Evolutionary conservation across 139 green algal genomes (phyloP).

Genomic region (Limnomonas spitsbergensis): DNA sequence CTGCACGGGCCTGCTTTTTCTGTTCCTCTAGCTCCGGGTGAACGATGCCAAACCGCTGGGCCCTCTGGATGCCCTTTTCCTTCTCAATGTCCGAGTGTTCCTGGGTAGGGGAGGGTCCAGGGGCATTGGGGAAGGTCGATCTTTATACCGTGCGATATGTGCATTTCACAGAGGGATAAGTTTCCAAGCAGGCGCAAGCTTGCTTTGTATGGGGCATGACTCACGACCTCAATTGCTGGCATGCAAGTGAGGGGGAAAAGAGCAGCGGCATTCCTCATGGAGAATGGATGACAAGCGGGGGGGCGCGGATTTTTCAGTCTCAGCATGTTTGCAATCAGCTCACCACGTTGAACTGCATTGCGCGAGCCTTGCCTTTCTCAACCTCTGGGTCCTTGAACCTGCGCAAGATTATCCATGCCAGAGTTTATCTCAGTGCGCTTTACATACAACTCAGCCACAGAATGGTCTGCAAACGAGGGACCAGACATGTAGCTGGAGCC

Average conservation of each 20-base stretch:
- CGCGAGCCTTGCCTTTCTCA: slow-evolving; percentile 29
- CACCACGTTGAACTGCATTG: slow-evolving; percentile 30
- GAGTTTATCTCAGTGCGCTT: no score
- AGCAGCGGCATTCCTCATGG: neutral
- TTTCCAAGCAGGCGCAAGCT: neutral
- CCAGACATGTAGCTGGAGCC: no score
- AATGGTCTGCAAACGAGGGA: no score
- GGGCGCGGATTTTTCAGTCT: neutral
- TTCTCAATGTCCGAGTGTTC: slow-evolving; percentile 32
- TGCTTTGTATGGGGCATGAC: neutral
- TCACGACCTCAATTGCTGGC: neutral
- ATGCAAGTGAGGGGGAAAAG: neutral
- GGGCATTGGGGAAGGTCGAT: neutral
- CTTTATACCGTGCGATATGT: neutral
- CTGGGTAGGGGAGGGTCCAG: neutral
- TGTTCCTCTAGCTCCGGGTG: slow-evolving; percentile 28
- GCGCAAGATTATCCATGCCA: no score
- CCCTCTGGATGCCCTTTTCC: slow-evolving; percentile 39
- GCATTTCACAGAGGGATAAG: neutral
- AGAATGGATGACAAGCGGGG: neutral
- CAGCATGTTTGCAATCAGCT: neutral
- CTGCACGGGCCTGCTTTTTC: slow-evolving; percentile 29
- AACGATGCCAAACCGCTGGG: slow-evolving; percentile 26
- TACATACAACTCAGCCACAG: no score
- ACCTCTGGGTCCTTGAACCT: slow-evolving; percentile 33